Base-by-base conservation (phyloP, 208 protist species). In the Trichomonas vaginalis region DNA sequence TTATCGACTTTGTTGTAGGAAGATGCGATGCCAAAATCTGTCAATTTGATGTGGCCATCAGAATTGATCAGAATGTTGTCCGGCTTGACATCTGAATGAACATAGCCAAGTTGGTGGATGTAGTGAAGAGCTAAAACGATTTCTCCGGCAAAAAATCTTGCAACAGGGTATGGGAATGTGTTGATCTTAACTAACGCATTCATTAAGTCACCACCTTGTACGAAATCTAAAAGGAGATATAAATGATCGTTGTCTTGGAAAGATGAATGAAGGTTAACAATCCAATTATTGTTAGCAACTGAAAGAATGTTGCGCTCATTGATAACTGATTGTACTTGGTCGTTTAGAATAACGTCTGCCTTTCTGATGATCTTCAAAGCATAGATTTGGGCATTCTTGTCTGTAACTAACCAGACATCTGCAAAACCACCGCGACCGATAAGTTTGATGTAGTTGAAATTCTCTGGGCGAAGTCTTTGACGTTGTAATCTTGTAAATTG, bases 221-320 rank as follows among this genome's bases (percentile, higher is more conserved):
- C 15, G 37, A 79, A 95, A 42, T 95, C 92, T 35, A 95, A 35
- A 42, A 95, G 27, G 6, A 95, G 49, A 46, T 95, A 95, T 46
- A 95, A 45, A 10, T 80, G 21, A 45, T 21, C 37, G 3, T 61
- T n/a, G 15, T 95, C 92, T 95, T 97, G 97, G 51, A 98, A 98
- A 9, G 97, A 97, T 49, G 96, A 97, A 51, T 97, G 96, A 0
- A 98, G 82, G 47, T 97, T 96, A 9, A 98, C 97, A 10, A 98
- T 95, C 96, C 97, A 97, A 39, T 95, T 88, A 83, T 96, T 96
- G 37, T 96, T 62, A 62, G 95, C 95, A 40, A 92, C 47, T 0
- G 96, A 96, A 51, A 97, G 86, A 8, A 98, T 83, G 42, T 98
- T 96, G 27, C 97, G 88, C 95, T 98, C 97, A 46, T 96, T 95